Evolutionary conservation across 805 yeast species (phyloP).

Genomic region (Metschnikowia hibisci): DNA sequence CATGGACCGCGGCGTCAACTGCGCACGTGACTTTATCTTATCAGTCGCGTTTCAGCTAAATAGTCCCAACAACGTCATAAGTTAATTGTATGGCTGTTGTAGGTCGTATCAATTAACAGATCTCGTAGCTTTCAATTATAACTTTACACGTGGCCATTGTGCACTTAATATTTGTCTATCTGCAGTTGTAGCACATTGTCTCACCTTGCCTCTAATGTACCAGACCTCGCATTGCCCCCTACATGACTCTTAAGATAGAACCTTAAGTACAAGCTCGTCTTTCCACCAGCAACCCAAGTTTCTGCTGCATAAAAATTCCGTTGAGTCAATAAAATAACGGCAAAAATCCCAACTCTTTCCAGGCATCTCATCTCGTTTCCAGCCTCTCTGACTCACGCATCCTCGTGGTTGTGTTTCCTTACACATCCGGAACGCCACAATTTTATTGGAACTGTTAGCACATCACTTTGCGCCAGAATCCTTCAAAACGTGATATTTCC

Average conservation of each 20-base stretch:
- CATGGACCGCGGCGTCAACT: neutral
- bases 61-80: neutral
- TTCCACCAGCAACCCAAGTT: neutral
- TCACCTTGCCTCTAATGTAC: constrained; percentile 5
- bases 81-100: too few species aligned
- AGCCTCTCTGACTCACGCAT: neutral
- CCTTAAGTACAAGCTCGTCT: constrained; percentile 1
- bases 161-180: neutral
- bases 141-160: neutral
- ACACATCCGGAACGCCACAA: constrained; percentile 5
- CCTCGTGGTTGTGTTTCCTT: constrained; percentile 2
- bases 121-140: too few species aligned
- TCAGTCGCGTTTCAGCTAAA: constrained; percentile 6
- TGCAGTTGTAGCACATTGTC: constrained; percentile 2
- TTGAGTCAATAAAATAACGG: too few species aligned
- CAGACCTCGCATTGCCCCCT: constrained; percentile 7
- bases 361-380: too few species aligned
- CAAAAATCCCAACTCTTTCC: too few species aligned
- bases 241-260: constrained; percentile 1
- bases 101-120: too few species aligned
- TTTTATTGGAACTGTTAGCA: neutral
- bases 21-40: constrained; percentile 21
- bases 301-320: neutral
- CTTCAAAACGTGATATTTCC: neutral
- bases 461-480: neutral